Conservation (phyloP, 148 eudicot species). For the Pharnaceum exiguum region DNA sequence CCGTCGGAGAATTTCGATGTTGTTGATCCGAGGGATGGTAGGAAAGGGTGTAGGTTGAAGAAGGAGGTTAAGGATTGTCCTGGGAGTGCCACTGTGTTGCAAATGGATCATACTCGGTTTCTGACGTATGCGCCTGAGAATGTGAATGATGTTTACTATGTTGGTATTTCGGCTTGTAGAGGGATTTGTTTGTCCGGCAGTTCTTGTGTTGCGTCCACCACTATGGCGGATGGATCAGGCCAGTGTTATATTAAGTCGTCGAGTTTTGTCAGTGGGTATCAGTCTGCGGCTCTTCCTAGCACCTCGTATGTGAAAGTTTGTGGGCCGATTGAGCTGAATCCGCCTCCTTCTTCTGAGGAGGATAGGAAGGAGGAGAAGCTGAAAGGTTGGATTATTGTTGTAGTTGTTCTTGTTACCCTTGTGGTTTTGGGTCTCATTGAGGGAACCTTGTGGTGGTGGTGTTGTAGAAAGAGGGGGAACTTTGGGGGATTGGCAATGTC, state of each 20-base stretch:
- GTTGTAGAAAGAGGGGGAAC: conserved; percentile 53
- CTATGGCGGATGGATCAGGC: conserved; percentile 71
- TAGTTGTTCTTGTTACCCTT: conserved; percentile 45
- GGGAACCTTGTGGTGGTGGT: conserved; percentile 73
- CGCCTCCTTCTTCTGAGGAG: conserved; percentile 24
- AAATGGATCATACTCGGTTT: conserved; percentile 53
- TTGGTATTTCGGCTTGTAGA: conserved; percentile 47
- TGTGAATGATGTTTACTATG: conserved; percentile 25
- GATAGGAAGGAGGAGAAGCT: conserved; percentile 14
- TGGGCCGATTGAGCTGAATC: conserved; percentile 39
- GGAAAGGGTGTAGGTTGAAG: conserved; percentile 76
- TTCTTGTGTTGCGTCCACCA: conserved; percentile 68
- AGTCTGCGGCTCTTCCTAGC: conserved; percentile 76
- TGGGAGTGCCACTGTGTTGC: conserved; percentile 40
- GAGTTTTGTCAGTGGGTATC: conserved; percentile 62
- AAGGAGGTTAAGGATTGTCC: conserved; percentile 48
- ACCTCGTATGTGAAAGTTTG: conserved; percentile 82
- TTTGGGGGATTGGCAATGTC: conserved; percentile 52
- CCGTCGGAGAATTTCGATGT: conserved; percentile 71
- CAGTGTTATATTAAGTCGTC: conserved; percentile 48
- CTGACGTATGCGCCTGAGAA: conserved; percentile 63
- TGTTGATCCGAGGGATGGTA: conserved; percentile 41
- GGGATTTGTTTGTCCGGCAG: conserved; percentile 47
- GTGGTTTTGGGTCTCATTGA: conserved; percentile 34
- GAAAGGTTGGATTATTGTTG: conserved; percentile 44